phyloP scores from a whole-genome alignment of 164 flowering plant genomes.

The Vitis labrusca region DNA sequence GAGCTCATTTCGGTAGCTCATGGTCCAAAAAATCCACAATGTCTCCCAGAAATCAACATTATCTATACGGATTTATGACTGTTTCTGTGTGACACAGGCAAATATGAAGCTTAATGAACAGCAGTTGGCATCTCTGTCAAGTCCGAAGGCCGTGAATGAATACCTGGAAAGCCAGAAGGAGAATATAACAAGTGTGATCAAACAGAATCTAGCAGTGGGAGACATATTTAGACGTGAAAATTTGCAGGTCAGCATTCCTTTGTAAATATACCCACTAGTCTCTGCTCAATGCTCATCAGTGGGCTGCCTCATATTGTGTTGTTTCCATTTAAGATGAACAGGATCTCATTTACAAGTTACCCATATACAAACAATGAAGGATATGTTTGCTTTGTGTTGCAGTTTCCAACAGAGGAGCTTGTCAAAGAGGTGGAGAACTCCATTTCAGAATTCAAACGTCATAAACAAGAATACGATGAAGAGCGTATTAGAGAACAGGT shows the following conservation, averaged over 20 bases:
- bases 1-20: neutral
- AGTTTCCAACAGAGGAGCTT: constrained; percentile 78
- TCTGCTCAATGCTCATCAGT: neutral
- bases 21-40: too few species aligned
- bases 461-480: constrained; percentile 67
- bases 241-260: constrained; percentile 47
- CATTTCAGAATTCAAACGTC: constrained; percentile 67
- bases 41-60: too few species aligned
- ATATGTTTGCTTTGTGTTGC: constrained; percentile 17
- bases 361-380: too few species aligned
- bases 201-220: constrained; percentile 84
- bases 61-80: neutral
- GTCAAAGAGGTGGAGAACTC: constrained; percentile 86
- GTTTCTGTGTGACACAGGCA: constrained; percentile 47
- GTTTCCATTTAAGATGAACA: neutral
- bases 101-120: constrained; percentile 62
- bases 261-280: too few species aligned
- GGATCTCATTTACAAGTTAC: too few species aligned
- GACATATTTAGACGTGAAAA: constrained; percentile 88
- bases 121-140: constrained; percentile 76
- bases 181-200: constrained; percentile 55
- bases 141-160: constrained; percentile 73
- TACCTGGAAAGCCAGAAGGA: constrained; percentile 68
- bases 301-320: neutral
- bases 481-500: constrained; percentile 48